Conservation (phyloP, 208 protist species). For the Leishmania mexicana region DNA sequence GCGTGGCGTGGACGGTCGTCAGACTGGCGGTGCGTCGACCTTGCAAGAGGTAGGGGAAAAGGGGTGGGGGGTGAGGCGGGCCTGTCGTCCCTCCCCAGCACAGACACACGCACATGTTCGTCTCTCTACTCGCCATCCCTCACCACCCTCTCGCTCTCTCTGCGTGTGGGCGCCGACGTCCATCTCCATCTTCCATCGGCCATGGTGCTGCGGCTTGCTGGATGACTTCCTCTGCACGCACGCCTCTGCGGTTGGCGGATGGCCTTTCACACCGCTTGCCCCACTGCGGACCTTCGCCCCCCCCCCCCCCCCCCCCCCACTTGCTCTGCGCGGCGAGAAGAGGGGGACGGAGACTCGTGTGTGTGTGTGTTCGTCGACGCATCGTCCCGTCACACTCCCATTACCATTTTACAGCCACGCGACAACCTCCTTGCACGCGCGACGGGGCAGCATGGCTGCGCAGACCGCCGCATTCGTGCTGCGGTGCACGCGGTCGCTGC, state of each 20-base stretch:
- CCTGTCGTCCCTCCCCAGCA: not conserved
- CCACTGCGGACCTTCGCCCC: not conserved
- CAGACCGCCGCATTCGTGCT: not conserved
- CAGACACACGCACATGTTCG: not conserved
- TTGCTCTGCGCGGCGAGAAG: not conserved
- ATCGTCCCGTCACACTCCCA: not conserved
- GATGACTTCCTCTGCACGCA: not conserved
- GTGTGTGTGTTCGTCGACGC: not conserved
- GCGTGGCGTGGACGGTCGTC: not conserved
- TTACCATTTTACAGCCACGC: not conserved
- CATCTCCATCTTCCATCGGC: not conserved
- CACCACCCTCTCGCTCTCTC: not conserved
- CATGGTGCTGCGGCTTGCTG: not conserved
- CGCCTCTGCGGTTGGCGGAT: not conserved
- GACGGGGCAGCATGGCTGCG: conserved; percentile 11
- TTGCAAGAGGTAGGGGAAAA: not conserved
- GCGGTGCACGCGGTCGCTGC: conserved; percentile 24
- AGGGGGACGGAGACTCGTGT: not conserved
- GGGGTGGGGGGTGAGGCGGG: not conserved
- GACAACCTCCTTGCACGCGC: too few relatives aligned
- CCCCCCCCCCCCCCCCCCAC: not conserved
- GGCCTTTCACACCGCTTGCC: not conserved
- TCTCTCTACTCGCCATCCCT: not conserved
- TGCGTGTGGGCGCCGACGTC: not conserved
- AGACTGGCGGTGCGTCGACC: not conserved